These are phyloP conservation scores for Suillus lakei DNA, from an alignment of 768 basidiomycete genomes.

Conservation along the genomic window DNA sequence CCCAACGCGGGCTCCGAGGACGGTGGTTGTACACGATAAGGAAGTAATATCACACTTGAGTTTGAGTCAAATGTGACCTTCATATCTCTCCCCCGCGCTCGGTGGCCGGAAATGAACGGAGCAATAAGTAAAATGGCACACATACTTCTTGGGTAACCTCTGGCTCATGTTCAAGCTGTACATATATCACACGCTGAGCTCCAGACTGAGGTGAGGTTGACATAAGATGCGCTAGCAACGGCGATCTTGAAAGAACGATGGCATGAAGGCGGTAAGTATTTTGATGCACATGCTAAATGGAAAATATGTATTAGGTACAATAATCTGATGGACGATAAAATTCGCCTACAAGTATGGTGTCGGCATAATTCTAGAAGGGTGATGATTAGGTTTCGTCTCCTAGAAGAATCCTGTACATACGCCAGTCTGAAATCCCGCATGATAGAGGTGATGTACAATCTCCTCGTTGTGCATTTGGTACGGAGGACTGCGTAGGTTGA, in stretches of 20 bases:
- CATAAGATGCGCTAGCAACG: constrained; percentile 88
- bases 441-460: constrained; percentile 79
- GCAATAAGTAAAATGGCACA: constrained; percentile 24
- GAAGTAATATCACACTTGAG: constrained; percentile 19
- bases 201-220: constrained; percentile 73
- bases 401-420: constrained; percentile 50
- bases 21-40: constrained; percentile 20
- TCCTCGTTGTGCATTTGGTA: constrained; percentile 75
- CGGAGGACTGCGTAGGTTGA: constrained; percentile 37
- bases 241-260: constrained; percentile 86
- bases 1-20: constrained; percentile 26
- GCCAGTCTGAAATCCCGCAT: constrained; percentile 80
- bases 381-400: constrained; percentile 12
- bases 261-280: constrained; percentile 79
- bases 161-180: constrained; percentile 77
- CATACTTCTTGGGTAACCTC: constrained; percentile 86
- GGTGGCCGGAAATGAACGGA: constrained; percentile 37
- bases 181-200: constrained; percentile 71
- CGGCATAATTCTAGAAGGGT: constrained; percentile 72
- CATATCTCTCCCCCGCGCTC: constrained; percentile 24
- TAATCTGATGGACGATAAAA: constrained; percentile 12
- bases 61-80: constrained; percentile 23
- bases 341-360: constrained; percentile 72
- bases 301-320: constrained; percentile 16
- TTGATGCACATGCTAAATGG: constrained; percentile 70